Evolutionary conservation across 139 green algal genomes (phyloP), one percentile per base, ranked within the genome.

Genomic region (Desmodesmus armatus): DNA sequence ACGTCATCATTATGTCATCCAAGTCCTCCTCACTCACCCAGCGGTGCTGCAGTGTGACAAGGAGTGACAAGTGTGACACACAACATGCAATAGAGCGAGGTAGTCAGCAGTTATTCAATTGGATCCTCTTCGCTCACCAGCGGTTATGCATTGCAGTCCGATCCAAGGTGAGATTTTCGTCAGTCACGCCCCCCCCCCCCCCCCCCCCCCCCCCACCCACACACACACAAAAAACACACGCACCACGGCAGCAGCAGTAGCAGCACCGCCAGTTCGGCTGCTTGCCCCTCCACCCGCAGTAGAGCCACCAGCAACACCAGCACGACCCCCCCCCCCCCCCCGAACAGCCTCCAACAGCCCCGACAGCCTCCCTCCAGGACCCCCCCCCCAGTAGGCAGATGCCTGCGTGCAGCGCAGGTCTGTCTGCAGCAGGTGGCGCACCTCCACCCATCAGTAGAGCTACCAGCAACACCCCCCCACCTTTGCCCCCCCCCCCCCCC

Each of bases 21-120:
- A 80, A 29, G 31, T 80, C 72, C 31, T n/a, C 15, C 29, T 65
- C 72, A 80, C 29, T 80, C 72, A 80, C 25, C 72, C 72, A 80
- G 44, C 55, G 72, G 29, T 65, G 72, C 72, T 80, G 4, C 47
- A 55, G 47, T 55, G 47, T 7, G 47, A 13, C 9, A 55, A 13
- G 47, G 47, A 55, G 47, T 7, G 47, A 55, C 9, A 7, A 55
- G 47, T 7, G 13, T 7, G 9, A 55, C 9, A 7, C 47, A 55
- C 9, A 13, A 13, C 47, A 55, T 7, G 47, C 9, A 13, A 55
- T 7, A 55, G 7, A 13, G 47, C 9, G 9, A 55, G 47, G 47
- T 7, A 7, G 47, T 7, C 47, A n/a, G n/a, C 47, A 13, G 47
- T 55, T 55, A 13, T 7, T 55, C 47, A 55, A 21, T 55, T 55